These are phyloP conservation scores for Cucumis melo DNA, from an alignment of 306 rosid genomes.

Conservation along the genomic window DNA sequence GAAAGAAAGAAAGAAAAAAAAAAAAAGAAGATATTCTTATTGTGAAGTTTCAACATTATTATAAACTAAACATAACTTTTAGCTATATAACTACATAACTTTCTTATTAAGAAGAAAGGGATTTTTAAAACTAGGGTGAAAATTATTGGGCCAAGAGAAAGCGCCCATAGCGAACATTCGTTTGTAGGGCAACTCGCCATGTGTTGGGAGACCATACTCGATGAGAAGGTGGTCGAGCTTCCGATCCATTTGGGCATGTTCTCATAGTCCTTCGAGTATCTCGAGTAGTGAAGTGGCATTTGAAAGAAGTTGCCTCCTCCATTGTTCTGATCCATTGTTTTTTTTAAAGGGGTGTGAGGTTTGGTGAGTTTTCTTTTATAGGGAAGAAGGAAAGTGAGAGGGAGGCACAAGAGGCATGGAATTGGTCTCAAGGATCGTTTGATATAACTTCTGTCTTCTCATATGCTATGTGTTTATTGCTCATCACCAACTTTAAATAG, in stretches of 20 bases:
- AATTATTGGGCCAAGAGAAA: conserved; percentile 49
- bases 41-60: no score
- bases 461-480: not conserved
- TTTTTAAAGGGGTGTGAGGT: no score
- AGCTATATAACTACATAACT: no score
- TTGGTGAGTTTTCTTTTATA: not conserved
- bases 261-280: conserved; percentile 56
- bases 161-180: conserved; percentile 67
- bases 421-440: not conserved
- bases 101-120: no score
- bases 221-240: conserved; percentile 47
- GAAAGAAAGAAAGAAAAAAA: no score
- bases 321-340: no score
- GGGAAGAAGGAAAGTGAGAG: not conserved
- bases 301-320: conserved; percentile 29
- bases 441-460: not conserved
- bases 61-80: no score
- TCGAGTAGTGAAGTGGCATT: conserved; percentile 77
- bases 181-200: conserved; percentile 61
- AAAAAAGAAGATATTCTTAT: no score
- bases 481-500: not conserved
- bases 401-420: no score
- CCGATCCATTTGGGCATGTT: conserved; percentile 81
- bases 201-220: no score
- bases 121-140: no score